Conservation (phyloP, 2,329 filamentous ascomycete genomes). For the Colletotrichum simmondsii region DNA sequence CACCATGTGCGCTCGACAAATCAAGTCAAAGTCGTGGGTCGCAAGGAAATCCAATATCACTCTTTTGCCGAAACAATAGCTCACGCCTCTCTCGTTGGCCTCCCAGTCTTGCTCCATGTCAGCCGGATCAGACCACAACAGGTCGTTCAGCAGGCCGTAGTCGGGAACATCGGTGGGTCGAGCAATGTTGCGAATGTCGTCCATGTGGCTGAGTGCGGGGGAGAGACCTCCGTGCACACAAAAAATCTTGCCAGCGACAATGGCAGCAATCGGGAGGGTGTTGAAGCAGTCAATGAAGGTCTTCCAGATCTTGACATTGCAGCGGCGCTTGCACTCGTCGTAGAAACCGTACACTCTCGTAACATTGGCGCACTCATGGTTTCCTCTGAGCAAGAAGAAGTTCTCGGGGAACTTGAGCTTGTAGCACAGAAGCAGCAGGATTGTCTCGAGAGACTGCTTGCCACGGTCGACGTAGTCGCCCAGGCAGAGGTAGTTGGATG, state of each 20-base stretch:
- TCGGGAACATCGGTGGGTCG: slow-evolving; percentile 97
- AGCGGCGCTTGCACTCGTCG: slow-evolving; percentile 95
- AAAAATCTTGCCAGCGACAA: slow-evolving; percentile 97
- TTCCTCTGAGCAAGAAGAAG: slow-evolving; percentile 93
- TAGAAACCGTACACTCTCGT: slow-evolving; percentile 98
- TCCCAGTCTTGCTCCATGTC: slow-evolving; percentile 99
- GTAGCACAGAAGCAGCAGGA: slow-evolving; percentile 91
- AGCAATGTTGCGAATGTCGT: slow-evolving; percentile 96
- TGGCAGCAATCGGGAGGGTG: slow-evolving; percentile 92
- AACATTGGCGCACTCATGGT: slow-evolving; percentile 97
- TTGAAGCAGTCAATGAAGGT: slow-evolving; percentile 98
- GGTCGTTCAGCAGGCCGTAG: slow-evolving; percentile 93
- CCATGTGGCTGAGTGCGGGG: slow-evolving; percentile 94
- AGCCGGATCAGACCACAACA: slow-evolving; percentile 96
- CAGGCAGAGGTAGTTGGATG: slow-evolving; percentile 91
- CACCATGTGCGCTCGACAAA: slow-evolving; percentile 98
- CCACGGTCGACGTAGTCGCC: slow-evolving; percentile 97
- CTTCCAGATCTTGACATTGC: slow-evolving; percentile 98
- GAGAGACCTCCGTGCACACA: slow-evolving; percentile 96
- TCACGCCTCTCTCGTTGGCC: slow-evolving; percentile 94
- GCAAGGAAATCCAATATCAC: slow-evolving; percentile 97
- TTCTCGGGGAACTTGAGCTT: slow-evolving; percentile 98
- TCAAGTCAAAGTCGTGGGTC: slow-evolving; percentile 95
- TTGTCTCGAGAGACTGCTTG: slow-evolving; percentile 96
- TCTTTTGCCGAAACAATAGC: slow-evolving; percentile 98